A percentile compares a stretch with the other conserved stretches of the same genome.
Conservation (phyloP, 495 filamentous ascomycete species). For the Xylaria scruposa region DNA sequence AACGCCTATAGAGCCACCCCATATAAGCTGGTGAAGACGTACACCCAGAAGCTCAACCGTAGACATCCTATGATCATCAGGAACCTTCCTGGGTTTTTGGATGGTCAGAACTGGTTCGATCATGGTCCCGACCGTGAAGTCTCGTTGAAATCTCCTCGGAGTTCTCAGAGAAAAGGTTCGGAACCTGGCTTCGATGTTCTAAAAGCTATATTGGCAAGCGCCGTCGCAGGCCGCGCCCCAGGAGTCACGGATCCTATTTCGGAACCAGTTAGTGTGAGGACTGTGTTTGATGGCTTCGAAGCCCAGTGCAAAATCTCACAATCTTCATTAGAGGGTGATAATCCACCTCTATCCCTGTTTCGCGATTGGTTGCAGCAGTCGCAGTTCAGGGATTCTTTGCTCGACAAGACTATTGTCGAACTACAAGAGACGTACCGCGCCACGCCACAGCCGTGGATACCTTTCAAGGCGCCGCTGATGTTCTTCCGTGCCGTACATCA, state of each 20-base stretch:
- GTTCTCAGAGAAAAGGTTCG: neutral
- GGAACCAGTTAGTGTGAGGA: neutral
- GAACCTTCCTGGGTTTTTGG: conserved; percentile 13
- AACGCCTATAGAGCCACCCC: conserved; percentile 7
- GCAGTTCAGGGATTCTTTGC: neutral
- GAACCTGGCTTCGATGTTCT: conserved; percentile 2
- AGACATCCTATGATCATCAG: conserved; percentile 12
- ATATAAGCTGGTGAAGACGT: conserved; percentile 7
- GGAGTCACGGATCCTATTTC: no score
- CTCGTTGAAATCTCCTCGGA: neutral
- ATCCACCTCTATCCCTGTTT: neutral
- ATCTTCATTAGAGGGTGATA: neutral
- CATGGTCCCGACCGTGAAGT: neutral
- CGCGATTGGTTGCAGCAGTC: conserved; percentile 6
- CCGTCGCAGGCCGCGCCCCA: neutral
- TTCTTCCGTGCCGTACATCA: conserved; percentile 18
- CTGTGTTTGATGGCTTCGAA: neutral
- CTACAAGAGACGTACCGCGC: neutral
- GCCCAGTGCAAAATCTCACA: neutral
- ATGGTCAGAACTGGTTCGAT: conserved; percentile 17
- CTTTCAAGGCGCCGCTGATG: conserved; percentile 7
- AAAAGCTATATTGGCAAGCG: neutral
- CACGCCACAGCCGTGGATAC: neutral
- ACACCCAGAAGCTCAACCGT: neutral
- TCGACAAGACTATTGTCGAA: neutral